Base-by-base conservation (phyloP, 371 early-diverging fungal genomes). In the Blakeslea trispora region DNA sequence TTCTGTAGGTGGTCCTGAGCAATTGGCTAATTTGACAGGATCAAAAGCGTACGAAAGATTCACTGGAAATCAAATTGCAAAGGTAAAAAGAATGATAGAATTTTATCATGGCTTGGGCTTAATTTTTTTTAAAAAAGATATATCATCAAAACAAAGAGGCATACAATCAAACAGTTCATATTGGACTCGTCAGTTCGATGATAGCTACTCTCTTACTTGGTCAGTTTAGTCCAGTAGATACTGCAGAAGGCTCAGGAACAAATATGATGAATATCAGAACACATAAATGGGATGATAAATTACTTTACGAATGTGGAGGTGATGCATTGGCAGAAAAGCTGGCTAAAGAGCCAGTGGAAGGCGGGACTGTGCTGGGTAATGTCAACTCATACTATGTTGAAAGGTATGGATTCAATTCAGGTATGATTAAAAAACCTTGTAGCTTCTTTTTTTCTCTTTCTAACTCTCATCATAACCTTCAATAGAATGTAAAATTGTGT, bases 161-260 rank as follows among this genome's bases (percentile, higher is more conserved):
- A 11, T 85, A 81, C 53, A 59, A 66, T 13, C 17, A 55, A 2
- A 85, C 87, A 5, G 72, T 57, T 13, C 71, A 84, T 10, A 87
- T 92, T 13, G 83, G 85, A 0, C 75, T 93, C 2, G 89, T 91
- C 11, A 86, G 87, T 40, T 91, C 91, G 2, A 88, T 91, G 52
- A 57, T 83, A 8, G 77, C 89, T 1, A 81, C 87, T 3, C 52
- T 93, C n/a, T 66, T 93, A 8, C 47, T 84, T 4, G 91, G 89
- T 1, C 22, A 67, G 0, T 72, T 79, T 23, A 81, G 82, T 0
- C 82, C 86, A 17, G 83, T 92, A 9, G 93, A 93, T 65, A 72
- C 78, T 3, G 77, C 86, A 5, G 93, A 93, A 63, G 94, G 85
- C 0, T 87, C 89, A 13, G 94, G 94, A 1, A 93, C 91, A 76